phyloP scores from a whole-genome alignment of 2,329 filamentous ascomycete genomes.

The Mariannaea sp. region DNA sequence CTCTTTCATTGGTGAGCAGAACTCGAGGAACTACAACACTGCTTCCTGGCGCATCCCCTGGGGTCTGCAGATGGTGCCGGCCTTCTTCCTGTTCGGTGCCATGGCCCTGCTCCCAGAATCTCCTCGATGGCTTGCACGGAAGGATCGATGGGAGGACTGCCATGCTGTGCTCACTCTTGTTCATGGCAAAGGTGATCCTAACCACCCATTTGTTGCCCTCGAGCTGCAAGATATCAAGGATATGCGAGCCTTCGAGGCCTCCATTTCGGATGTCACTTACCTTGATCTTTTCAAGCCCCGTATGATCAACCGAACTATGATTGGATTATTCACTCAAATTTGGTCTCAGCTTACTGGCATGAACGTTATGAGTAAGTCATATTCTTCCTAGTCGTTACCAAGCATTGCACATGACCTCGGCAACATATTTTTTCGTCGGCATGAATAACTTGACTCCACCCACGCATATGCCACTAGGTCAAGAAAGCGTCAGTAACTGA shows the following conservation, averaged over 20 bases:
- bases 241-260: slow-evolving; percentile 73
- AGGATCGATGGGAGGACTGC: slow-evolving; percentile 64
- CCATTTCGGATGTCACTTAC: slow-evolving; percentile 71
- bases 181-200: slow-evolving; percentile 67
- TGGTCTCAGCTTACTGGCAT: slow-evolving; percentile 63
- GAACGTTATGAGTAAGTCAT: slow-evolving; percentile 60
- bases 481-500: slow-evolving; percentile 6
- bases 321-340: slow-evolving; percentile 57
- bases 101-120: slow-evolving; percentile 66
- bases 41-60: slow-evolving; percentile 68
- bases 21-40: slow-evolving; percentile 45
- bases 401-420: no score
- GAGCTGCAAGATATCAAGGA: slow-evolving; percentile 76
- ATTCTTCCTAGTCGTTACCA: neutral
- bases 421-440: no score
- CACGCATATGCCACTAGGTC: no score
- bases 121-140: slow-evolving; percentile 66
- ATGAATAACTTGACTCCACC: no score
- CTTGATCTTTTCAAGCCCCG: slow-evolving; percentile 74
- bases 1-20: slow-evolving; percentile 56
- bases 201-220: slow-evolving; percentile 66
- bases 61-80: slow-evolving; percentile 68
- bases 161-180: slow-evolving; percentile 60
- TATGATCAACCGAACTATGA: slow-evolving; percentile 59
- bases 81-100: slow-evolving; percentile 61